A percentile compares a stretch with the other conserved stretches of the same genome.
Conservation (phyloP, 257 asterid genomes). For the Plectranthus barbatus region DNA sequence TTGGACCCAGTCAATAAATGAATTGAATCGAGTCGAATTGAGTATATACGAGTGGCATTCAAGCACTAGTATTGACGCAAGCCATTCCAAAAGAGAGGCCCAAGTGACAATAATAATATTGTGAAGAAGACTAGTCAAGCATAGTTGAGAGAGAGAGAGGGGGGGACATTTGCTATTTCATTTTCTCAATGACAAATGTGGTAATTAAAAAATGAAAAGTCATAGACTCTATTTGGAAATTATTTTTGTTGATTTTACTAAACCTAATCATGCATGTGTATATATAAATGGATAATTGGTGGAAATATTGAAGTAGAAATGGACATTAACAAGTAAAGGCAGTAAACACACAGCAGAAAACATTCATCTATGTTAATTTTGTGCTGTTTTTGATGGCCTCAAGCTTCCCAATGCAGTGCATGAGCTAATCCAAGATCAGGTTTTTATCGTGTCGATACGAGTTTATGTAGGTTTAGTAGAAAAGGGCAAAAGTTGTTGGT, state of each 20-base stretch:
- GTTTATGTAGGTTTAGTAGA: not conserved
- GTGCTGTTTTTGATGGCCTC: not conserved
- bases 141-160: not conserved
- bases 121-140: not conserved
- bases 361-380: not conserved
- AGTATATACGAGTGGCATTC: too few species aligned
- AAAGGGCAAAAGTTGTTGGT: not conserved
- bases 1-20: not conserved
- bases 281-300: too few species aligned
- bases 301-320: too few species aligned
- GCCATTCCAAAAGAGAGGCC: not conserved
- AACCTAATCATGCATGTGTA: too few species aligned
- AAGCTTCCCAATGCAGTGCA: not conserved
- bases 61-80: not conserved
- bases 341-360: not conserved
- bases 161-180: constrained; percentile 14
- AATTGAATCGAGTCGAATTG: not conserved
- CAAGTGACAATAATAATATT: not conserved
- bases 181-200: constrained; percentile 4
- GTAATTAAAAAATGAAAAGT: not conserved
- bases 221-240: not conserved
- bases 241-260: too few species aligned
- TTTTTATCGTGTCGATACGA: not conserved
- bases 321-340: too few species aligned
- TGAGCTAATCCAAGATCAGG: not conserved